These are phyloP conservation scores for Cucumis hystrix DNA, from an alignment of 306 rosid genomes.

Conservation along the genomic window DNA sequence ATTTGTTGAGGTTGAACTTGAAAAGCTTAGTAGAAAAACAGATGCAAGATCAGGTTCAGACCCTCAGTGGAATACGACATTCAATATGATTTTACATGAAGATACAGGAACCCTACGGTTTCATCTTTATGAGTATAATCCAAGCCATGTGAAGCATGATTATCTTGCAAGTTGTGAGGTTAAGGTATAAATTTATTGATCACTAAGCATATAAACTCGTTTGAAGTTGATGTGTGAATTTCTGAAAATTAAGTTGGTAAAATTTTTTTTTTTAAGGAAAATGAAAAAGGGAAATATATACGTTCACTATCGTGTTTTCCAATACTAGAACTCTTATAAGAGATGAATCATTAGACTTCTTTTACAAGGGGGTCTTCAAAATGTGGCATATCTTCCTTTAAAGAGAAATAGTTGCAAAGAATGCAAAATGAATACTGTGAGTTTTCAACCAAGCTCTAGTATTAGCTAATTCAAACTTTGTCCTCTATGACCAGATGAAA, in stretches of 20 bases:
- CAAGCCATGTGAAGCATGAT: slow-evolving; percentile 68
- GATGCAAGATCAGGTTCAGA: slow-evolving; percentile 53
- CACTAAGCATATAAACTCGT: not conserved
- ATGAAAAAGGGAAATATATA: too few relatives aligned
- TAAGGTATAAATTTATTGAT: slow-evolving; percentile 35
- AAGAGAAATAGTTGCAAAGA: not conserved
- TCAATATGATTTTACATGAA: slow-evolving; percentile 89
- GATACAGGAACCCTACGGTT: slow-evolving; percentile 61
- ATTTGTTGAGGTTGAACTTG: slow-evolving; percentile 86
- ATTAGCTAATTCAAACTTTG: slow-evolving; percentile 12
- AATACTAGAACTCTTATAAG: not conserved
- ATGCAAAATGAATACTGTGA: not conserved
- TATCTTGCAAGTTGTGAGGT: slow-evolving; percentile 80
- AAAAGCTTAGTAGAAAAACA: slow-evolving; percentile 68
- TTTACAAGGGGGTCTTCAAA: not conserved
- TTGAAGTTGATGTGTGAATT: not conserved
- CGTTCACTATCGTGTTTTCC: not conserved
- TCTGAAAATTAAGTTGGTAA: not conserved
- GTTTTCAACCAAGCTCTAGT: not conserved
- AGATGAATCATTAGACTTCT: not conserved
- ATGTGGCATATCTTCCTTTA: not conserved
- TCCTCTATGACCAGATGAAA: slow-evolving; percentile 42
- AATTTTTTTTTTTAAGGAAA: not conserved
- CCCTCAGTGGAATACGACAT: slow-evolving; percentile 80
- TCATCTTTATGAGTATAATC: slow-evolving; percentile 54